Conservation (phyloP, 768 basidiomycete species). For the Sporobolomyces phaffii region DNA sequence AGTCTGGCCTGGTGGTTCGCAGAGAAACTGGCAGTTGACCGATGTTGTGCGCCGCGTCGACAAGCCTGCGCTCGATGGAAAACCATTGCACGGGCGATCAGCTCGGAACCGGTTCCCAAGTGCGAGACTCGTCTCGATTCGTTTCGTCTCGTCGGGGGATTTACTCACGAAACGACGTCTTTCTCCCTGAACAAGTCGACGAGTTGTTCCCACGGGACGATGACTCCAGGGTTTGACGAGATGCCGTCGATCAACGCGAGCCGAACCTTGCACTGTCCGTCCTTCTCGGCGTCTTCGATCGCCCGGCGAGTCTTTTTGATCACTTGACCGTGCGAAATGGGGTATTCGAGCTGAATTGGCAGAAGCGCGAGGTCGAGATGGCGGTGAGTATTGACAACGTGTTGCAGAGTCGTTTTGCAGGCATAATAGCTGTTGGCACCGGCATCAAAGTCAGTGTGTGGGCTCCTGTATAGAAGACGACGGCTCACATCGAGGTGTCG, state of each 20-base stretch:
- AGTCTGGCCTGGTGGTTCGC: constrained; percentile 43
- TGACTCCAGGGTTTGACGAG: constrained; percentile 44
- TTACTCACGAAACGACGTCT: constrained; percentile 36
- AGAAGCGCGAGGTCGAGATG: constrained; percentile 29
- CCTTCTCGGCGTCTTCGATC: constrained; percentile 32
- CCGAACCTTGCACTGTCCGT: constrained; percentile 34
- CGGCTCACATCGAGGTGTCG: constrained; percentile 17
- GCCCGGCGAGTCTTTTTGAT: background rate
- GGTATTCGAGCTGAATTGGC: constrained; percentile 31
- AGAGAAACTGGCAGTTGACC: constrained; percentile 47
- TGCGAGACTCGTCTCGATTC: too few relatives aligned
- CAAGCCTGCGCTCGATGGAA: constrained; percentile 36
- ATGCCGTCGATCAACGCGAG: constrained; percentile 47
- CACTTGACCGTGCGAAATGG: constrained; percentile 27
- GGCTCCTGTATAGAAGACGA: background rate
- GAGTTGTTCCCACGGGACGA: constrained; percentile 45
- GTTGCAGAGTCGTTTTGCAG: constrained; percentile 18
- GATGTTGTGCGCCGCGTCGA: constrained; percentile 49
- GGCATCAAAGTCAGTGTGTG: background rate
- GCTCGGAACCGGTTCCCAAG: too few relatives aligned
- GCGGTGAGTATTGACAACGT: constrained; percentile 34
- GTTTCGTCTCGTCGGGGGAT: too few relatives aligned
- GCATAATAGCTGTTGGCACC: constrained; percentile 29
- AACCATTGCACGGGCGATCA: too few relatives aligned
- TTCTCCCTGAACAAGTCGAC: constrained; percentile 44